Evolutionary conservation across 805 yeast genomes (phyloP).

Genomic region (Candida loeiensis): DNA sequence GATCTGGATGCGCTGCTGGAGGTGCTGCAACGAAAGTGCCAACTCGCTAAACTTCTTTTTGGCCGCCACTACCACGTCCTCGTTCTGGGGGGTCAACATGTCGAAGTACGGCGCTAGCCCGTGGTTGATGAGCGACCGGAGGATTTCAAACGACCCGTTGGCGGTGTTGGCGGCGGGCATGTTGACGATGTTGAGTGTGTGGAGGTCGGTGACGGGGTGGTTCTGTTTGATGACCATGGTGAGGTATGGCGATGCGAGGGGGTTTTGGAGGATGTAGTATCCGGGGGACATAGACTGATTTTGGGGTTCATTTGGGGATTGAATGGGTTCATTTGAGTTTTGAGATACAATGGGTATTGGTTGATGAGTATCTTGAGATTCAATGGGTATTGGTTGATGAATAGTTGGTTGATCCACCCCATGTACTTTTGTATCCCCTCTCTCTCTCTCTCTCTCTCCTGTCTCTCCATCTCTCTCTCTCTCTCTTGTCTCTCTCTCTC

Average conservation of each 20-base stretch:
- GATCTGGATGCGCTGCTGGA: conserved; percentile 62
- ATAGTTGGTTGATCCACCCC: too few species aligned
- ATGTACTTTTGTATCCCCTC: too few species aligned
- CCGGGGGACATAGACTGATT: not conserved
- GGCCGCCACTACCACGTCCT: conserved; percentile 35
- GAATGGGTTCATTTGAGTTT: not conserved
- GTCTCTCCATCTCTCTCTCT: not conserved
- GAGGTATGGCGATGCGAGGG: conserved; percentile 15
- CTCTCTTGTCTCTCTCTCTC: not conserved
- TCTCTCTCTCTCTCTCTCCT: not conserved
- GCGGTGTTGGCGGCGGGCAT: conserved; percentile 22
- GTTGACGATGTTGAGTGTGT: conserved; percentile 33
- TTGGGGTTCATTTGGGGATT: not conserved
- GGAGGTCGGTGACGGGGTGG: conserved; percentile 22
- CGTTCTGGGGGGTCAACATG: conserved; percentile 25
- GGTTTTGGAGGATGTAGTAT: not conserved
- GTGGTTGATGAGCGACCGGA: conserved; percentile 56
- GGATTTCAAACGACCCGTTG: conserved; percentile 41
- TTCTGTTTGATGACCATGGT: conserved; percentile 48
- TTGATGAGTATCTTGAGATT: not conserved
- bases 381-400: too few species aligned
- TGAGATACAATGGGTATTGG: not conserved
- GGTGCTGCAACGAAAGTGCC: conserved; percentile 59
- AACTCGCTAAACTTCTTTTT: conserved; percentile 67
- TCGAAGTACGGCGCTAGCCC: conserved; percentile 75